These are phyloP conservation scores for Phytopythium sindhum DNA, from an alignment of 352 stramenopile genomes.

Conservation along the genomic window DNA sequence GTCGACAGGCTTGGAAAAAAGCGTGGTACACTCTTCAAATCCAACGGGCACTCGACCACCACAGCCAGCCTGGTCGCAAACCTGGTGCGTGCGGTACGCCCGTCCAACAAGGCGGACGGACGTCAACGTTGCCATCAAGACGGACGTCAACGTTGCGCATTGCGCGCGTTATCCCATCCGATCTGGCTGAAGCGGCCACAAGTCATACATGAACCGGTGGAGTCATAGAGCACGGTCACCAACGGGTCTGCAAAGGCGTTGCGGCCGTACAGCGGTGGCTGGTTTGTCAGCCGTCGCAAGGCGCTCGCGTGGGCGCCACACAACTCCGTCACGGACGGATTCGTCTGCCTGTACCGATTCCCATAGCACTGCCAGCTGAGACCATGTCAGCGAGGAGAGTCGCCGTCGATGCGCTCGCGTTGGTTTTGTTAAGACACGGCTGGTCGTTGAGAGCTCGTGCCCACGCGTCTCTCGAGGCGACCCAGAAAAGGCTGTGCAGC, in stretches of 20 bases:
- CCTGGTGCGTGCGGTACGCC: background rate
- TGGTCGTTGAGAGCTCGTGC: background rate
- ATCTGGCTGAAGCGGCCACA: background rate
- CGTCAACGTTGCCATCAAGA: background rate
- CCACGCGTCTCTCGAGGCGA: slow-evolving; percentile 19
- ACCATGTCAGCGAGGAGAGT: background rate
- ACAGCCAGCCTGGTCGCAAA: background rate
- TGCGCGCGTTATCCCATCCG: background rate
- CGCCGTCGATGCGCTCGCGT: background rate
- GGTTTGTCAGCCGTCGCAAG: background rate
- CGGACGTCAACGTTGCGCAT: background rate
- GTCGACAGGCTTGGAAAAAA: background rate
- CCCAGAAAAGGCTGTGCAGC: slow-evolving; percentile 35
- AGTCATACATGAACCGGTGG: background rate
- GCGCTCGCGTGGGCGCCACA: background rate
- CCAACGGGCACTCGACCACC: background rate
- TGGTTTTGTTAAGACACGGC: too few relatives aligned
- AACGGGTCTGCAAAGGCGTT: background rate
- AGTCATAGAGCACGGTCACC: background rate
- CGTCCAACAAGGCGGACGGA: background rate
- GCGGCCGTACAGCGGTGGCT: background rate
- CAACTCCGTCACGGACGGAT: background rate
- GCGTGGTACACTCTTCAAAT: background rate
- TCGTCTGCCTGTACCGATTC: background rate
- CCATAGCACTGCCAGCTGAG: background rate